Percentiles rank a stretch among this genome's conserved stretches.
Evolutionary conservation across 257 asterid genomes (phyloP).

Genomic region (Penstemon eatonii): DNA sequence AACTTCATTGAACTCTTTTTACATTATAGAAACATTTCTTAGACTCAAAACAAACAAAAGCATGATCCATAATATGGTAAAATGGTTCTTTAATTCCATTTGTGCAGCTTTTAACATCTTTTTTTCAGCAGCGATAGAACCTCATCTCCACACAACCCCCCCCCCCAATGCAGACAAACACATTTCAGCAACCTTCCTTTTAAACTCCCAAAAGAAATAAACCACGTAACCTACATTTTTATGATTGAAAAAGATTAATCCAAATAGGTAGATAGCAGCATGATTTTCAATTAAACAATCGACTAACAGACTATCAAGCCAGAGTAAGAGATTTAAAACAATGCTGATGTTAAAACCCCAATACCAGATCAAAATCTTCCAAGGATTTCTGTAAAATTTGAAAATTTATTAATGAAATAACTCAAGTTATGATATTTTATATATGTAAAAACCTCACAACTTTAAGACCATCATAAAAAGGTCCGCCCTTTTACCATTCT

Average conservation of each 20-base stretch:
- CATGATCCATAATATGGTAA: background rate
- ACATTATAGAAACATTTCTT: background rate
- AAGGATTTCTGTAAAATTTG: slow-evolving; percentile 6
- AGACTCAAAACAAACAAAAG: background rate
- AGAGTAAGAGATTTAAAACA: slow-evolving; percentile 8
- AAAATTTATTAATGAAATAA: background rate
- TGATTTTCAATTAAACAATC: slow-evolving; percentile 16
- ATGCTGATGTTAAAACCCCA: slow-evolving; percentile 16
- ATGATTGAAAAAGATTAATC: background rate
- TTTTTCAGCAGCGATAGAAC: background rate
- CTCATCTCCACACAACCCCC: too few relatives aligned
- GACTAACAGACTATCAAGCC: background rate
- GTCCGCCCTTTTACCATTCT: slow-evolving; percentile 1
- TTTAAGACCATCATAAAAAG: slow-evolving; percentile 7
- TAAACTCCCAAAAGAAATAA: slow-evolving; percentile 6
- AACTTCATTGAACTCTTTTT: background rate
- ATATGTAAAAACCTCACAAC: background rate
- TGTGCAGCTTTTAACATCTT: background rate
- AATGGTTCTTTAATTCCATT: background rate
- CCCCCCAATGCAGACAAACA: too few relatives aligned
- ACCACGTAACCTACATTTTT: background rate
- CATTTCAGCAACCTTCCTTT: too few relatives aligned
- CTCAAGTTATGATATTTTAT: background rate
- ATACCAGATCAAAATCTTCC: slow-evolving; percentile 13
- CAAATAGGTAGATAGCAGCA: background rate